Percentiles rank a stretch among this genome's conserved stretches.
phyloP scores from a whole-genome alignment of 345 rosid species.

The Adansonia digitata region DNA sequence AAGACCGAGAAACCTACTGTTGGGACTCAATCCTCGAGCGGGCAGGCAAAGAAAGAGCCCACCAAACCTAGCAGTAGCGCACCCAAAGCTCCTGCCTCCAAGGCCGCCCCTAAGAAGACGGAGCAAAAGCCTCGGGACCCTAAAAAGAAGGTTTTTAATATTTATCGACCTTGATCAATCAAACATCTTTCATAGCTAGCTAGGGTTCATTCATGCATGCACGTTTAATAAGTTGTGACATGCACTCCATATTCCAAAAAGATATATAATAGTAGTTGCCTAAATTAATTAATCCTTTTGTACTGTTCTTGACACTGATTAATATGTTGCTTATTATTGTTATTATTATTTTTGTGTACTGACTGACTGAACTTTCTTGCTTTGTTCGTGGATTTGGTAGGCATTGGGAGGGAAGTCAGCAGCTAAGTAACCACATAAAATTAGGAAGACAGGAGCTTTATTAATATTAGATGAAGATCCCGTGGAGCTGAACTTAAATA shows the following conservation, averaged over 20 bases:
- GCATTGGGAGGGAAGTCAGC: conserved; percentile 19
- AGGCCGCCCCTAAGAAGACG: conserved; percentile 34
- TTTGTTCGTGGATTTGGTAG: too few relatives aligned
- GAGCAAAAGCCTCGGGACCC: conserved; percentile 41
- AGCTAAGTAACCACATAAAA: conserved; percentile 12
- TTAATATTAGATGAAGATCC: not conserved
- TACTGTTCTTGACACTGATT: too few relatives aligned
- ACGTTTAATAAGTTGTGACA: too few relatives aligned
- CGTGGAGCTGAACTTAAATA: not conserved
- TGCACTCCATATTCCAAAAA: too few relatives aligned
- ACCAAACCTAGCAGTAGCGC: conserved; percentile 14
- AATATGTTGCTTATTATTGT: too few relatives aligned
- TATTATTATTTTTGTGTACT: too few relatives aligned
- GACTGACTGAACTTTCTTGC: too few relatives aligned
- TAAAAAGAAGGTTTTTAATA: conserved; percentile 42
- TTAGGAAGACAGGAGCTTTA: conserved; percentile 7
- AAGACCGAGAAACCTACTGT: too few relatives aligned
- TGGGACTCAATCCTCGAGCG: too few relatives aligned
- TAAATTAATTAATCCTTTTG: not conserved
- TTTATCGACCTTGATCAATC: too few relatives aligned
- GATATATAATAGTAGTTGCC: too few relatives aligned
- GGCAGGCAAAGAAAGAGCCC: conserved; percentile 10
- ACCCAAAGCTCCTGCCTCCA: conserved; percentile 37
- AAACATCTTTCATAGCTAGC: not conserved
- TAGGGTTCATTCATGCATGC: too few relatives aligned